Evolutionary conservation across 805 yeast genomes (phyloP), one percentile per base, ranked within the genome.

Genomic region (Zygosaccharomyces pseudorouxii): DNA sequence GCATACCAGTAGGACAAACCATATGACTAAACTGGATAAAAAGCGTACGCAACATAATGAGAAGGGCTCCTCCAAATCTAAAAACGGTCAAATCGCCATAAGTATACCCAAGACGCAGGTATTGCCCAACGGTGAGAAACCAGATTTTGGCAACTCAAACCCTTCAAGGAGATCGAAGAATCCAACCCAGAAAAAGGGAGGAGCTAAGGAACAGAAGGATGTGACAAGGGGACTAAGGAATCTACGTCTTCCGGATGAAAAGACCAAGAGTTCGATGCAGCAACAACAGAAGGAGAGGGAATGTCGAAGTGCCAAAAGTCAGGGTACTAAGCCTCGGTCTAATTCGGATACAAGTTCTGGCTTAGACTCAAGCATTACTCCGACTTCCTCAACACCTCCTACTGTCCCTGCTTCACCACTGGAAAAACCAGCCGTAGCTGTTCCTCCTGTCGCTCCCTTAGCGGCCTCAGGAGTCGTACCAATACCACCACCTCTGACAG

Each of bases 61-160:
- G 19, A 51, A 51, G 22, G 50, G 45, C 43, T 43, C 51, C 46
- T 46, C 49, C 35, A 48, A 43, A 29, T 47, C 45, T n/a, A 54
- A 53, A 33, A 53, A 58, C 23, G 55, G 51, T 22, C 49, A 43
- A 3, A 39, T 37, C 3, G 51, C 51, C 12, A 29, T 47, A n/a
- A 45, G 38, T n/a, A 25, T 59, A 12, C 65, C 68, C n/a, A 48
- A 51, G 40, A 56, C 59, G 16, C 68, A 65, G 36, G 44, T 51
- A 4, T 48, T 65, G 19, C 68, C 68, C 7, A 64, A 65, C 38
- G 69, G 69, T 20, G 60, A 58, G 35, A 65, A 54, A 41, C 68
- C 69, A 16, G 55, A 63, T 53, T 64, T 65, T 53, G 69, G 69
- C 6, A 52, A 55, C 37, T 51, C 58, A 29, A 46, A 38, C 10